phyloP scores from a whole-genome alignment of 345 rosid genomes.

The Rhodamnia rubescens region DNA sequence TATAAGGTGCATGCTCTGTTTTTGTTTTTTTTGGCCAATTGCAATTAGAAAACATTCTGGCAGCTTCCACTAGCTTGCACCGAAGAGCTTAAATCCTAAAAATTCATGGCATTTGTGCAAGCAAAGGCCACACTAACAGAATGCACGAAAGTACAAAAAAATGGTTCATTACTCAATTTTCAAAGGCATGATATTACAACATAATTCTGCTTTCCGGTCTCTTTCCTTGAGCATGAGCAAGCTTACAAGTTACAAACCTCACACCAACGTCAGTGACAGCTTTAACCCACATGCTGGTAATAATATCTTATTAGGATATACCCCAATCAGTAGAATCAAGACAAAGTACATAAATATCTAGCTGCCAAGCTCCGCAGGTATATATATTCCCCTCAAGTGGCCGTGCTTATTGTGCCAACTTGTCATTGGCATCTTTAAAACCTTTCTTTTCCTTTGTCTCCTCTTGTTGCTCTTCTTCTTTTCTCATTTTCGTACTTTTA shows the following conservation, averaged over 20 bases:
- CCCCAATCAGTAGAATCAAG: neutral
- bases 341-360: conserved; percentile 2
- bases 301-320: neutral
- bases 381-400: neutral
- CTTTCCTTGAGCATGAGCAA: neutral
- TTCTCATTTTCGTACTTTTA: neutral
- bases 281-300: conserved; percentile 14
- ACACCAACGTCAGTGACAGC: conserved; percentile 28
- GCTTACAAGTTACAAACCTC: neutral
- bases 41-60: neutral
- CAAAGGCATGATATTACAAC: neutral
- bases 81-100: neutral
- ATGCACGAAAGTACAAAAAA: neutral
- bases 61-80: neutral
- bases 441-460: neutral
- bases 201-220: neutral
- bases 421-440: neutral
- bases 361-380: neutral
- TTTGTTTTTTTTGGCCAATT: neutral
- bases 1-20: neutral
- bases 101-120: neutral
- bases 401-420: neutral
- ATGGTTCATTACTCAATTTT: neutral
- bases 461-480: neutral
- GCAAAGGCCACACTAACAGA: neutral